A percentile compares a stretch with the other conserved stretches of the same genome.
phyloP scores from a whole-genome alignment of 257 asterid genomes.

The Nicotiana paniculata region DNA sequence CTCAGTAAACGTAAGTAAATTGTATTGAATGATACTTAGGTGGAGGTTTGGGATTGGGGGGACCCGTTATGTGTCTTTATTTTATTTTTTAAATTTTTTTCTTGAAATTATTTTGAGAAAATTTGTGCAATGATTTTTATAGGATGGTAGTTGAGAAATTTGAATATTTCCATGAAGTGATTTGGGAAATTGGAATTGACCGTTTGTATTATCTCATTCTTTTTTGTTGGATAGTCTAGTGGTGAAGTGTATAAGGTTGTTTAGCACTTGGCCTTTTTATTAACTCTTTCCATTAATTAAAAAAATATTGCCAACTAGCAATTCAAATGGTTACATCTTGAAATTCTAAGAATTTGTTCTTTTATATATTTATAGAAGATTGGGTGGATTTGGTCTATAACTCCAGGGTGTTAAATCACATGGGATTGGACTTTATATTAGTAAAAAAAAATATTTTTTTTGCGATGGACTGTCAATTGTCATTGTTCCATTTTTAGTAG shows the following conservation, averaged over 20 bases:
- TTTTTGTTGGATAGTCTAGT: background rate
- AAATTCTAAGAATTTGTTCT: background rate
- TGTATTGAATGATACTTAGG: conserved; percentile 2
- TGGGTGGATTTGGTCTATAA: background rate
- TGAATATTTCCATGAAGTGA: conserved; percentile 25
- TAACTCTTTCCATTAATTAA: background rate
- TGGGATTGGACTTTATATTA: background rate
- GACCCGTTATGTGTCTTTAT: conserved; percentile 15
- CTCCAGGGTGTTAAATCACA: background rate
- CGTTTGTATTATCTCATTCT: conserved; percentile 8
- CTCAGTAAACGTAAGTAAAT: conserved; percentile 1
- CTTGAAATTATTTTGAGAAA: conserved; percentile 34
- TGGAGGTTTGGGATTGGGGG: conserved; percentile 12
- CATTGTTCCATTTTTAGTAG: background rate
- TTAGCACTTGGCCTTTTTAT: background rate
- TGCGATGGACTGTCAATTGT: too few species aligned
- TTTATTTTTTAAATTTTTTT: conserved; percentile 29
- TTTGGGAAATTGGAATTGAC: conserved; percentile 34
- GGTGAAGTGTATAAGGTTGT: background rate
- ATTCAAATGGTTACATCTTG: background rate
- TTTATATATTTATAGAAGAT: background rate
- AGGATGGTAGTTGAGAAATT: conserved; percentile 23
- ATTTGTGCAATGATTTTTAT: conserved; percentile 25
- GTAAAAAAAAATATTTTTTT: background rate
- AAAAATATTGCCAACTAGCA: background rate